phyloP scores from a whole-genome alignment of 257 asterid species.

The Solanum chilense region DNA sequence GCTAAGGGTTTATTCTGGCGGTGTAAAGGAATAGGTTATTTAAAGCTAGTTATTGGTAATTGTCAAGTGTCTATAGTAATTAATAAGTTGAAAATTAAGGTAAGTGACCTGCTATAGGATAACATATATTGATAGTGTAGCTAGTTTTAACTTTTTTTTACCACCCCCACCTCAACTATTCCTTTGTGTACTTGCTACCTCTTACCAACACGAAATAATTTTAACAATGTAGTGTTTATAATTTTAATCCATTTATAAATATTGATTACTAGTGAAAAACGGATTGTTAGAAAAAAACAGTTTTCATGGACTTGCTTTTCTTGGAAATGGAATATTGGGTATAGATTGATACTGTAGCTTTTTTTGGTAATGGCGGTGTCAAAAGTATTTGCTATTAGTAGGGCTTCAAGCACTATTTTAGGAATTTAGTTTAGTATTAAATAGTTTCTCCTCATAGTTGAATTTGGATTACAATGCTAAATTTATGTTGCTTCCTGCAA shows the following conservation, averaged over 20 bases:
- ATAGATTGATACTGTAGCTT: background rate
- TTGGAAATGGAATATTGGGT: background rate
- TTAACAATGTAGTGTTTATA: background rate
- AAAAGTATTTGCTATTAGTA: background rate
- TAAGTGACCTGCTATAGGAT: background rate
- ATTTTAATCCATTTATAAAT: background rate
- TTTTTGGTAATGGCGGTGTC: background rate
- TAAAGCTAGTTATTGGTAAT: background rate
- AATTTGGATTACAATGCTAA: background rate
- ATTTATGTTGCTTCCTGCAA: background rate
- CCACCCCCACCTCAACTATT: background rate
- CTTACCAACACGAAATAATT: background rate
- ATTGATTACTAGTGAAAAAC: background rate
- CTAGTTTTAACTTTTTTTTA: background rate
- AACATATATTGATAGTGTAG: background rate
- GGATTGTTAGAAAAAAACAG: background rate
- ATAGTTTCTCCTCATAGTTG: background rate
- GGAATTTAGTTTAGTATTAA: background rate
- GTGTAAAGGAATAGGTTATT: background rate
- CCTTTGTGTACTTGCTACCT: background rate
- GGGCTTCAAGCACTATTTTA: background rate
- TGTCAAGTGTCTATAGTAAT: background rate
- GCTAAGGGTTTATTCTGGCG: background rate
- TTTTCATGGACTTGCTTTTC: background rate
- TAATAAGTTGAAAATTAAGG: background rate